A percentile compares a stretch with the other conserved stretches of the same genome.
Evolutionary conservation across 1,284 basidiomycete genomes (phyloP).

Genomic region (Ceratobasidium sp.): DNA sequence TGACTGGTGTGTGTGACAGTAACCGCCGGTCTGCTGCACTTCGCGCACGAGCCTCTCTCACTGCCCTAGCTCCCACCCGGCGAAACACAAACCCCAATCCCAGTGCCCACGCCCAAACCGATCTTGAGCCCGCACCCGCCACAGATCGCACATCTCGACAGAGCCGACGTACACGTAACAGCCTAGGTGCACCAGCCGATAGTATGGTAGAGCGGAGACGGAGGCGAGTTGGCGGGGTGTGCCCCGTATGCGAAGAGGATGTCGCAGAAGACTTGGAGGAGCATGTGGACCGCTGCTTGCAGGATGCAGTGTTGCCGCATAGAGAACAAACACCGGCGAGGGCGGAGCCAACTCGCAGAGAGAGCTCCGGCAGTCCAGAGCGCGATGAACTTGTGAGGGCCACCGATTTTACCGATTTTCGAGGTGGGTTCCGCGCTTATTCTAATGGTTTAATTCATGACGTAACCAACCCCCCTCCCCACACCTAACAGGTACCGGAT

Average conservation of each 20-base stretch:
- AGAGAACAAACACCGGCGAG: slow-evolving; percentile 51
- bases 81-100: slow-evolving; percentile 31
- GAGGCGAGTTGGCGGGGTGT: slow-evolving; percentile 57
- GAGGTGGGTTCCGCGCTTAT: slow-evolving; percentile 50
- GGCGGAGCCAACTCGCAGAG: slow-evolving; percentile 49
- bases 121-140: slow-evolving; percentile 65
- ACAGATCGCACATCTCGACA: slow-evolving; percentile 69
- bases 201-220: slow-evolving; percentile 47
- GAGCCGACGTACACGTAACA: slow-evolving; percentile 66
- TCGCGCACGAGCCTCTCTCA: slow-evolving; percentile 65
- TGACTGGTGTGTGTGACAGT: slow-evolving; percentile 51
- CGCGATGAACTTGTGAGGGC: slow-evolving; percentile 52
- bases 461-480: slow-evolving; percentile 5
- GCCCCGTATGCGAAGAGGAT: slow-evolving; percentile 67
- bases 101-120: slow-evolving; percentile 51
- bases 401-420: slow-evolving; percentile 53
- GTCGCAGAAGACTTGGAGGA: slow-evolving; percentile 74
- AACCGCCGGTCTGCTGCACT: slow-evolving; percentile 66
- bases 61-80: slow-evolving; percentile 50
- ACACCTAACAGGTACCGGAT: slow-evolving; percentile 64
- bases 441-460: slow-evolving; percentile 15
- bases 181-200: slow-evolving; percentile 64
- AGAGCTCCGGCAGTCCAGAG: slow-evolving; percentile 50
- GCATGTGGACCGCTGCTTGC: slow-evolving; percentile 76
- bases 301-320: slow-evolving; percentile 60